phyloP scores from a whole-genome alignment of 2,329 filamentous ascomycete genomes.

The Leptographium galeiforme region DNA sequence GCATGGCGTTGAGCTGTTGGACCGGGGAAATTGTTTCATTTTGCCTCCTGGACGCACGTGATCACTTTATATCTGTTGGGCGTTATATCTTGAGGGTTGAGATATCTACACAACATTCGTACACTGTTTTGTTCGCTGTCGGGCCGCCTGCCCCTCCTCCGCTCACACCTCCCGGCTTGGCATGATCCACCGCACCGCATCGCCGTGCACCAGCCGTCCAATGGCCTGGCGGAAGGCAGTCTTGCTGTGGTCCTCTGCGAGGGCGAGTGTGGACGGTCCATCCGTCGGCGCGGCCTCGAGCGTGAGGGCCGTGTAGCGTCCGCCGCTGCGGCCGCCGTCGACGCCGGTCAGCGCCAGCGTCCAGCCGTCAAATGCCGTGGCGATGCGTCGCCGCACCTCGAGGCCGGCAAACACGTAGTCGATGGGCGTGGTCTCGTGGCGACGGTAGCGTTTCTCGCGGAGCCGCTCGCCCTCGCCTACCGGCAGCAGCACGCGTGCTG shows the following conservation, averaged over 20 bases:
- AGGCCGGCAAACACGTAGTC: conserved; percentile 35
- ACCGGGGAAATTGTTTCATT: too few relatives aligned
- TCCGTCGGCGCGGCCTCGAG: conserved; percentile 22
- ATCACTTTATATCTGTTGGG: too few relatives aligned
- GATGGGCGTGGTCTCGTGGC: conserved; percentile 7
- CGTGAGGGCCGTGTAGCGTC: conserved; percentile 35
- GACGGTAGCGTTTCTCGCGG: background rate
- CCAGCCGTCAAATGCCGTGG: conserved; percentile 28
- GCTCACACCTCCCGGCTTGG: background rate
- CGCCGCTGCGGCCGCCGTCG: conserved; percentile 36
- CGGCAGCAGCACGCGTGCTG: conserved; percentile 10
- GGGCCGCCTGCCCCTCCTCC: background rate
- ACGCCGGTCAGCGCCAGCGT: conserved; percentile 37
- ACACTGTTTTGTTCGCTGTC: background rate
- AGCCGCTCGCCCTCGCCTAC: background rate
- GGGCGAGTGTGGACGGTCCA: too few relatives aligned
- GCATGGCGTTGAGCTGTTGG: too few relatives aligned
- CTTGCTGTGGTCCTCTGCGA: background rate
- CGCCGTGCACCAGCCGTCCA: conserved; percentile 4
- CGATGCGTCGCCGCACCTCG: conserved; percentile 34
- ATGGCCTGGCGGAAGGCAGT: conserved; percentile 4
- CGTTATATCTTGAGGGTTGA: too few relatives aligned
- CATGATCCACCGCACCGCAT: conserved; percentile 6
- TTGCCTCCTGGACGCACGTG: too few relatives aligned
- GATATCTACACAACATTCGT: background rate